Conservation (phyloP, 306 rosid genomes). For the Trifolium repens region DNA sequence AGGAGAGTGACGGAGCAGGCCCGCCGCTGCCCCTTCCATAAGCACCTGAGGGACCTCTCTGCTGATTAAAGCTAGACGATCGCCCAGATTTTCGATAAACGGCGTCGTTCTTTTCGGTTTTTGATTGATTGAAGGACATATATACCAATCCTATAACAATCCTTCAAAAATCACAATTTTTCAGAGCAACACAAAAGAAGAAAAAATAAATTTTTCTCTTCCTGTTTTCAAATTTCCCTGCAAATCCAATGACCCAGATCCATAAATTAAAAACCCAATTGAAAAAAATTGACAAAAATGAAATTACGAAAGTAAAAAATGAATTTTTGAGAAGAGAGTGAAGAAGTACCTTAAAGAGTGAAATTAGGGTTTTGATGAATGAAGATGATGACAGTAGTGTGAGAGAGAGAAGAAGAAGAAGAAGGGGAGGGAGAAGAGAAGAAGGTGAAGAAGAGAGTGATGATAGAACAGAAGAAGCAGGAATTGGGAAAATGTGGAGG, state of each 20-base stretch:
- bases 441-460: background rate
- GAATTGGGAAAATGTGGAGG: slow-evolving; percentile 15
- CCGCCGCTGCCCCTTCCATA: slow-evolving; percentile 78
- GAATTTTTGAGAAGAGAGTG: background rate
- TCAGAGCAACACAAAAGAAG: background rate
- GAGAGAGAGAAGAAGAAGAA: background rate
- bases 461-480: background rate
- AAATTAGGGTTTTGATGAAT: slow-evolving; percentile 70
- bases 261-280: background rate
- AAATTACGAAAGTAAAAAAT: background rate
- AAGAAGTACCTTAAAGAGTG: slow-evolving; percentile 55
- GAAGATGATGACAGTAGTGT: slow-evolving; percentile 42
- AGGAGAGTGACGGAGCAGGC: slow-evolving; percentile 56
- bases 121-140: slow-evolving; percentile 99
- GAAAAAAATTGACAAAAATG: background rate
- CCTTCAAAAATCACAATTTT: slow-evolving; percentile 39
- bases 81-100: slow-evolving; percentile 73
- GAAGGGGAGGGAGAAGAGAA: background rate
- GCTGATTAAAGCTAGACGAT: slow-evolving; percentile 79
- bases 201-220: background rate
- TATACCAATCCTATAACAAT: slow-evolving; percentile 62
- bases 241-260: slow-evolving; percentile 55
- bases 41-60: slow-evolving; percentile 60
- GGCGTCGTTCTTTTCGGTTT: slow-evolving; percentile 78
- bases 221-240: slow-evolving; percentile 44